These are phyloP conservation scores for Pinus tabuliformis DNA, from an alignment of 75 land plant genomes.

Conservation along the genomic window DNA sequence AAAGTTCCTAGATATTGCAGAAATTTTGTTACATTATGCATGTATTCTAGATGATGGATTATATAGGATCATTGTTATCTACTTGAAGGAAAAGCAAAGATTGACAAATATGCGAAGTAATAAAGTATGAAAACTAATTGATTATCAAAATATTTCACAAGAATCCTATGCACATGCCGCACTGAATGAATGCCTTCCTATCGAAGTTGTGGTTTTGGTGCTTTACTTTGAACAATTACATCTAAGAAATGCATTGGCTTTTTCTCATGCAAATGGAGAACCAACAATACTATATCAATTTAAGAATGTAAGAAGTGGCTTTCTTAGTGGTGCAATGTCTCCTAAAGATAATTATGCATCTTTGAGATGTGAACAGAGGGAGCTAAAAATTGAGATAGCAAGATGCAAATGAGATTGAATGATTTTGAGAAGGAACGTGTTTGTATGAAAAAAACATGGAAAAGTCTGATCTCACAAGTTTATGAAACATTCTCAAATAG, in stretches of 20 bases:
- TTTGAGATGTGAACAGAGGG: slow-evolving; percentile 87
- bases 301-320: too few species aligned
- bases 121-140: slow-evolving; percentile 84
- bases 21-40: slow-evolving; percentile 53
- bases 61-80: slow-evolving; percentile 64
- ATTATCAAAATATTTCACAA: slow-evolving; percentile 81
- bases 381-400: slow-evolving; percentile 88
- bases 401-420: slow-evolving; percentile 82
- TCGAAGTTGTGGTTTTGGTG: too few species aligned
- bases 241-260: too few species aligned
- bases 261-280: too few species aligned
- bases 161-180: slow-evolving; percentile 87
- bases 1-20: slow-evolving; percentile 50
- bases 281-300: too few species aligned
- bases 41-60: slow-evolving; percentile 58
- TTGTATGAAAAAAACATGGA: slow-evolving; percentile 76
- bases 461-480: slow-evolving; percentile 54
- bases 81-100: slow-evolving; percentile 75
- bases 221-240: too few species aligned
- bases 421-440: slow-evolving; percentile 95
- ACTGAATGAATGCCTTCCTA: slow-evolving; percentile 81
- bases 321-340: slow-evolving; percentile 72
- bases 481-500: slow-evolving; percentile 50
- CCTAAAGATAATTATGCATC: slow-evolving; percentile 93
- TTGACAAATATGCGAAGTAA: slow-evolving; percentile 9